Base-by-base conservation (phyloP, 1,139 yeast species). In the Suhomyces choctaworum region DNA sequence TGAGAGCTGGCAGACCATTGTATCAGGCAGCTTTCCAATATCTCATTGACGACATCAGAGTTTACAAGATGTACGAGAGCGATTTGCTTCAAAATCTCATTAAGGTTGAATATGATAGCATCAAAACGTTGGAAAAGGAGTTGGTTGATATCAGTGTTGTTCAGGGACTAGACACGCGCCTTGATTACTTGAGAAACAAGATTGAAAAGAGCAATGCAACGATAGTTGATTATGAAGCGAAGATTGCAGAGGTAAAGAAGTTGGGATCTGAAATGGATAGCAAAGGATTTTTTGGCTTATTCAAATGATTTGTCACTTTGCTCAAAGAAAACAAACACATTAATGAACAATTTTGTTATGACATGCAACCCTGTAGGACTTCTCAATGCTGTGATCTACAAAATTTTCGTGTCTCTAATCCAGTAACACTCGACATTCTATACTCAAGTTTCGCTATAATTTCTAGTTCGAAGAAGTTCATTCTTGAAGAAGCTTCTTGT, bases 1-100 rank as follows among this genome's bases (percentile, higher is more conserved):
- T 92, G 21, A 61, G 66, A 22, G 87, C 95, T 1, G 95, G 96
- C 0, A 80, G 90, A 51, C 98, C 98, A 1, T 65, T 92, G 16
- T 90, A 70, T 57, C 75, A 76, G 42, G 88, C 92, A 0, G 96
- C 97, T 0, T 92, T 92, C 63, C 56, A 67, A 37, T 73, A 76
- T 38, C 68, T 92, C 51, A 72, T 81, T 4, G 52, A 66, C 1
- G 92, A 88, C 54, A 52, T 64, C 11, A 71, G 73, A 24, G 64
- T 86, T 8, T 74, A 68, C 41, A 78, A 78, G 16, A 67, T 78
- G 15, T 73, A 86, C 59, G 95, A 88, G 54, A 69, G 81, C 2
- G 73, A 77, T 20, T 78, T 80, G 44, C 62, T 82, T 34, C 64
- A 68, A 32, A 69, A 70, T 29, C 62, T 81, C 37, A 73, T 87